Evolutionary conservation across 805 yeast species (phyloP), one percentile per base, ranked within the genome.

Genomic region (Ogataea nonfermentans): DNA sequence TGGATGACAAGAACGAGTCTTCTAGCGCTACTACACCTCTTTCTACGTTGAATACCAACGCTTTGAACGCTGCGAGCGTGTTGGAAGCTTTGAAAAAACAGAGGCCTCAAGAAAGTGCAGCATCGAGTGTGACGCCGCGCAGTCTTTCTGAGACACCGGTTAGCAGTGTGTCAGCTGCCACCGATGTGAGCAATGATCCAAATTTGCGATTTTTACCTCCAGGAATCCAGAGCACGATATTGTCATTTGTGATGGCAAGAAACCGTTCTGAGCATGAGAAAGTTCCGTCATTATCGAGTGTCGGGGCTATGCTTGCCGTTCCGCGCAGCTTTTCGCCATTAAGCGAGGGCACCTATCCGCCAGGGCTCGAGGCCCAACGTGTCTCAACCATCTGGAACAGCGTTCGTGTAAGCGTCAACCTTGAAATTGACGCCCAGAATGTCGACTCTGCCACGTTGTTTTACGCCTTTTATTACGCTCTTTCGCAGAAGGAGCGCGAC

Each of bases 391-490:
- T 61, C 11, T 63, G 67, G 67, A 56, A 54, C 32, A 49, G 53
- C 27, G 43, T 62, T 7, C 48, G 56, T 6, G 32, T 40, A 14
- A 44, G 58, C 9, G 34, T 33, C 7, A 52, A 55, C 34, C 30
- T 62, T 10, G 59, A 53, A 22, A 24, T 48, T 11, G 54, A 50
- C 33, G 59, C 63, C 1, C 55, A 51, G 26, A 49, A 51, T 28
- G 51, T 61, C 17, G 67, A 60, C 35, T 48, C 58, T n/a, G 57
- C 56, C 5, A 65, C 73, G 11, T 47, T 71, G 33, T 71, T 71
- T 43, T 71, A 65, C 46, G 72, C 71, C 24, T 68, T 59, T 48
- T 71, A 71, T 47, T 71, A 57, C 52, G 67, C 71, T 2, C 53
- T 66, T 4, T 67, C 74, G 4, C 66, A 65, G 9, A 47, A 61